Conservation (phyloP, 331 rosid genomes). For the Acacia concinna region DNA sequence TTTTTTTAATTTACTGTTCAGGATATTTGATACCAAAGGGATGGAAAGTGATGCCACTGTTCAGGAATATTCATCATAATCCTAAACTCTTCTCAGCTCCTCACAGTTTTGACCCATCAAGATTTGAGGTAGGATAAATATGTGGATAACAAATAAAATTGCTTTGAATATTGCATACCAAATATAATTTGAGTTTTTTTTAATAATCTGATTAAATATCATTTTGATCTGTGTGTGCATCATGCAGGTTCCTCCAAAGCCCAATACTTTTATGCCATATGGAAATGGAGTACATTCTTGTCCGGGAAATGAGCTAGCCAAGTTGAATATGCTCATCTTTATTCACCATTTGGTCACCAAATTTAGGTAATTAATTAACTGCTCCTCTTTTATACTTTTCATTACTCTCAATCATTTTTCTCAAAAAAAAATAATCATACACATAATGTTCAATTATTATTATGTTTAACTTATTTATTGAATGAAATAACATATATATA, state of each 20-base stretch:
- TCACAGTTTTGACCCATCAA: constrained; percentile 81
- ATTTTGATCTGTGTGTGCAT: constrained; percentile 8
- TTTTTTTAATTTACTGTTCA: constrained; percentile 25
- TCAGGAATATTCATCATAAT: constrained; percentile 90
- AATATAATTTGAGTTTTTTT: too few relatives aligned
- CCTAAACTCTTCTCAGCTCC: constrained; percentile 75
- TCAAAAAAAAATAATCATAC: background rate
- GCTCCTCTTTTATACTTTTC: background rate
- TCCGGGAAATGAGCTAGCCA: constrained; percentile 97
- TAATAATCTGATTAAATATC: too few relatives aligned
- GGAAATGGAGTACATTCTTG: constrained; percentile 91
- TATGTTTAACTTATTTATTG: background rate
- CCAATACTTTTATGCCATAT: constrained; percentile 88
- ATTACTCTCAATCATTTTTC: background rate
- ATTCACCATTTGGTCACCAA: constrained; percentile 76
- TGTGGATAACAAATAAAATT: background rate
- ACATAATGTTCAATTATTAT: background rate
- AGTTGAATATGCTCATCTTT: constrained; percentile 66
- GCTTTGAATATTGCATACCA: constrained; percentile 1
- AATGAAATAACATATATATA: too few relatives aligned
- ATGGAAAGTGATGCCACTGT: constrained; percentile 98
- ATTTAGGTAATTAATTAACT: constrained; percentile 63
- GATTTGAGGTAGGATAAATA: constrained; percentile 62
- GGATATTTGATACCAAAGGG: constrained; percentile 95
- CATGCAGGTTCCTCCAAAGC: constrained; percentile 63